A percentile compares a stretch with the other conserved stretches of the same genome.
Conservation (phyloP, 805 yeast genomes). For the Candida verbasci region DNA sequence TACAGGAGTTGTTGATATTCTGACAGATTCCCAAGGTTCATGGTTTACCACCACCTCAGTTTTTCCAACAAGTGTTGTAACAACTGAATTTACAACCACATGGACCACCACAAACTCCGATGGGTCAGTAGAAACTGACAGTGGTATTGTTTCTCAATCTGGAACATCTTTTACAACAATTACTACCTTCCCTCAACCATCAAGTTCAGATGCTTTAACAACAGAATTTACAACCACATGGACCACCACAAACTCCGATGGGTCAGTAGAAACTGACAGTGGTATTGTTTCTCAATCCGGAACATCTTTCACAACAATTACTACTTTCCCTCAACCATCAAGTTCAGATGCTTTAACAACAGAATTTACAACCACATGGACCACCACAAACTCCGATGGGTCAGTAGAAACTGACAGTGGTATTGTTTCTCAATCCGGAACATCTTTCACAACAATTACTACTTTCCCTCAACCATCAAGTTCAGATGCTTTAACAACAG, state of each 20-base stretch:
- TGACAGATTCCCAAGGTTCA: slow-evolving; percentile 9
- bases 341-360: neutral
- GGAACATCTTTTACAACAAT: slow-evolving; percentile 8
- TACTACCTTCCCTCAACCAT: slow-evolving; percentile 11
- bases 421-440: slow-evolving; percentile 2
- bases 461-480: slow-evolving; percentile 9
- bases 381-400: slow-evolving; percentile 6
- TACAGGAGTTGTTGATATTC: slow-evolving; percentile 8
- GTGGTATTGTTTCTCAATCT: slow-evolving; percentile 14
- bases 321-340: neutral
- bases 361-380: slow-evolving; percentile 7
- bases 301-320: neutral
- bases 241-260: slow-evolving; percentile 6
- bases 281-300: slow-evolving; percentile 4
- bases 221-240: slow-evolving; percentile 7
- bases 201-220: neutral
- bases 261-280: slow-evolving; percentile 4
- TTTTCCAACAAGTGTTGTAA: slow-evolving; percentile 5
- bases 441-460: neutral
- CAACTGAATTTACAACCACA: slow-evolving; percentile 3
- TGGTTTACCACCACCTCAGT: slow-evolving; percentile 7
- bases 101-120: slow-evolving; percentile 10
- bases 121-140: slow-evolving; percentile 11
- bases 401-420: slow-evolving; percentile 5
- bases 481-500: neutral